Evolutionary conservation across 1,139 yeast genomes (phyloP), one percentile per base, ranked within the genome.

Genomic region (Suhomyces atakaporum): DNA sequence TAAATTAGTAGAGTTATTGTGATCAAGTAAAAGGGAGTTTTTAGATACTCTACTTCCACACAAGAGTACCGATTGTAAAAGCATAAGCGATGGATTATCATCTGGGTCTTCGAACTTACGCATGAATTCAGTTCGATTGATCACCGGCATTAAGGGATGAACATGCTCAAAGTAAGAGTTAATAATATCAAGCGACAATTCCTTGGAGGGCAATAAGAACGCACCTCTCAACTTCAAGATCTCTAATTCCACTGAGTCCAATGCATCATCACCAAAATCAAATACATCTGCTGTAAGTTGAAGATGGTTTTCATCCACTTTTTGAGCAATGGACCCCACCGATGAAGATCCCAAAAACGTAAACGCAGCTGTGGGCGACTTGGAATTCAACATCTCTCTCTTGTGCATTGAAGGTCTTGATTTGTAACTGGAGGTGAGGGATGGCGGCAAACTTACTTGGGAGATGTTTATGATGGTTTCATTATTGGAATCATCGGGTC

Each of bases 131-230:
- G 79, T 66, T 31, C 82, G 66, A 59, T 84, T 79, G 37, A 86
- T 66, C n/a, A 84, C 75, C 2, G 95, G 95, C 62, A 82, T 76
- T 29, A 77, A 56, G 1, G 89, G 89, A 45, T 84, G 87, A 32
- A 83, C 78, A 43, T 76, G 76, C 37, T 75, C 78, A 51, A 86
- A 86, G 58, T 73, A 86, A 28, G 77, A 66, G 33, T 79, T 71
- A 28, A 86, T 73, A 44, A 82, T 67, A 47, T 79, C 84, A 47
- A 77, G 77, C 38, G 86, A 75, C 12, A 84, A 65, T 29, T 75
- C 79, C 29, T 73, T 65, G 18, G 79, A 75, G 1, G 95, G 95
- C 27, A 85, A 58, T 31, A 76, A 61, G 51, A 85, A 84, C 4
- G 92, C 88, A 2, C 94, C 94, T 42, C 85, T 66, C 39, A 81